Evolutionary conservation across 2,329 filamentous ascomycete genomes (phyloP).

Genomic region (Botrytis hyacinthi): DNA sequence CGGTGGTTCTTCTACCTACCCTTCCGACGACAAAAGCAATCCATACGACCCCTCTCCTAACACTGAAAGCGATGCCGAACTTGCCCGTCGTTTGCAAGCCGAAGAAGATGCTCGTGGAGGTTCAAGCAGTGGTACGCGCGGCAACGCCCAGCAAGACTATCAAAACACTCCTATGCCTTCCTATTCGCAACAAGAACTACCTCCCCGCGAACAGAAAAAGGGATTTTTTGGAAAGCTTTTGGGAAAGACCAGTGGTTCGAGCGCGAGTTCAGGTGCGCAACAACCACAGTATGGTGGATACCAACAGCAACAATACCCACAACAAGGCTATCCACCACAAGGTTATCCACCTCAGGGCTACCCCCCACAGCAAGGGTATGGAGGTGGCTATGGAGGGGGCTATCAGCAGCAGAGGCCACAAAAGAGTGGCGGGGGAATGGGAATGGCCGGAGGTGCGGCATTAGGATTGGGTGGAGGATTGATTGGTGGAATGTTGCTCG

Average conservation of each 20-base stretch:
- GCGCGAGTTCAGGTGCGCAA: conserved; percentile 8
- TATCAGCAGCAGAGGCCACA: conserved; percentile 41
- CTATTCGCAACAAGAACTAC: conserved; percentile 39
- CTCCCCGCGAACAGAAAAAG: conserved; percentile 45
- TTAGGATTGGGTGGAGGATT: conserved; percentile 79
- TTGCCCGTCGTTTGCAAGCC: conserved; percentile 76
- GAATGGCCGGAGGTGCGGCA: conserved; percentile 70
- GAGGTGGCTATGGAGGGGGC: conserved; percentile 36
- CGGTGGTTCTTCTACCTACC: conserved; percentile 21
- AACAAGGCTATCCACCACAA: conserved; percentile 37
- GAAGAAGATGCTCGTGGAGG: conserved; percentile 68
- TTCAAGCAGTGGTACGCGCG: conserved; percentile 14
- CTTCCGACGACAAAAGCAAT: conserved; percentile 62
- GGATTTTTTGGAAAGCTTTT: conserved; percentile 54
- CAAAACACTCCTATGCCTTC: conserved; percentile 34
- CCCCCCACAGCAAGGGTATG: conserved; percentile 35
- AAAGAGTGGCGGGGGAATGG: conserved; percentile 54
- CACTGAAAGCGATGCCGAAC: conserved; percentile 65
- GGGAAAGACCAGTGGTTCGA: conserved; percentile 35
- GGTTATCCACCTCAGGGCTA: conserved; percentile 41
- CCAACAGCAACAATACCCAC: conserved; percentile 39
- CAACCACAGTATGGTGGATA: conserved; percentile 22
- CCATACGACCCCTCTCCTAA: conserved; percentile 53
- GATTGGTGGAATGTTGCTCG: conserved; percentile 72
- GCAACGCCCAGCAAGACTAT: conserved; percentile 31